Base-by-base conservation (phyloP, 2,329 filamentous ascomycete genomes). In the Fusarium dlaminii region DNA sequence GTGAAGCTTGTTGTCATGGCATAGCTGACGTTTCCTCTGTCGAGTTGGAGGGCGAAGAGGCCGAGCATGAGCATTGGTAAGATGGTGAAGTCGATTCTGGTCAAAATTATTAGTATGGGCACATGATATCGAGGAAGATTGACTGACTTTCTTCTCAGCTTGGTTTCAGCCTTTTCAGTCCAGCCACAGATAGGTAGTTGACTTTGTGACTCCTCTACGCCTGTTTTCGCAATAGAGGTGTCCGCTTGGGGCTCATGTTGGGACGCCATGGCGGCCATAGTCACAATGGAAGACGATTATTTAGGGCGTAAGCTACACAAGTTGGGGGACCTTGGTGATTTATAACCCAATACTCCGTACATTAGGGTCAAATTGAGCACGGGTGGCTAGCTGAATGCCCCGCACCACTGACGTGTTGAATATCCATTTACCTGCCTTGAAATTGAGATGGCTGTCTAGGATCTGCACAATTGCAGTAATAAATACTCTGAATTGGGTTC, bases 1-100 rank as follows among this genome's bases (percentile, higher is more conserved):
- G 63, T 67, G n/a, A 67, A 67, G 1, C 5, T 67, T 8, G 62
- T 67, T 2, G 65, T 67, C 63, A 67, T 67, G 1, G 63, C 65
- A 20, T 67, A 67, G 20, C 65, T 27, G 0, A 67, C 51, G 2
- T 67, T 67, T n/a, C 65, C 65, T 52, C 51, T 67, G 3, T 67
- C 65, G 1, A 67, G 65, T 3, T 67, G 52, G 1, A 67, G 14
- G 9, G 52, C 63, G 15, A 67, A 67, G 1, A 67, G 63, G 5
- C 65, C 65, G 5, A 67, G 63, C 65, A 67, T 67, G 2, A 67
- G 63, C 39, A 67, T 67, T 0, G 51, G 65, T 0, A 67, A 14
- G 17, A 67, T 34, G 1, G 45, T 67, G 1, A 67, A 60, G 8
- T 67, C 65, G 8, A 67, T 67, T 29, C 64, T 67, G 22, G 2